Base-by-base conservation (phyloP, 257 asterid genomes). In the Ocimum tenuiflorum region DNA sequence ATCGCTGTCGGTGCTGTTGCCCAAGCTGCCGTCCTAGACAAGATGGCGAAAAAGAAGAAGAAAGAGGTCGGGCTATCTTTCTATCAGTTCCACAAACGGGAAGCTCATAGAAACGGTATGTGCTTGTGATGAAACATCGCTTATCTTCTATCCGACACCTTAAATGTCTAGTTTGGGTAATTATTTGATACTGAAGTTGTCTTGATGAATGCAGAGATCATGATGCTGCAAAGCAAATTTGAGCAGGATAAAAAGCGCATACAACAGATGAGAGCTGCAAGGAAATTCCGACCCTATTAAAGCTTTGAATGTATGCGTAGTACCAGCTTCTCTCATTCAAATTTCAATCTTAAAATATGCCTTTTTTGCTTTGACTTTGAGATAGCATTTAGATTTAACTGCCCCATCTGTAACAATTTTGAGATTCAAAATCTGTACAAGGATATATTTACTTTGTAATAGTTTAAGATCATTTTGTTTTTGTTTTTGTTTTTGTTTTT, bases 161-260 rank as follows among this genome's bases (percentile, higher is more conserved):
- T 4, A 2, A n/a, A n/a, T 27, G 4, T 27, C 31, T 27, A 1
- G 4, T 27, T 27, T 27, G 2, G 12, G 41, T 9, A 4, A 7
- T 59, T 27, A 4, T 27, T 4, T 27, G 31, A 27, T 27, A 27
- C 4, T 1, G 2, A 27, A 27, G n/a, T n/a, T 27, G 31, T 27
- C 2, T n/a, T 27, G 4, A 27, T 64, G 50, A 29, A 18, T 82
- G 83, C 94, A 92, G 97, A 89, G 83, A 77, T 89, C 69, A 79
- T 86, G 94, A 80, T 79, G 88, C 84, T 89, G 71, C 94, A 87
- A 72, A 86, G 88, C 88, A 87, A 89, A 80, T 92, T 92, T 19
- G 94, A 92, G 81, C 94, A 89, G 82, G 99, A 92, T 46, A 92
- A 89, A 65, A 87, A 86, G 77, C 83, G 95, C 67, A 90, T 90